Base-by-base conservation (phyloP, 768 basidiomycete genomes). In the Mycena chlorophos region DNA sequence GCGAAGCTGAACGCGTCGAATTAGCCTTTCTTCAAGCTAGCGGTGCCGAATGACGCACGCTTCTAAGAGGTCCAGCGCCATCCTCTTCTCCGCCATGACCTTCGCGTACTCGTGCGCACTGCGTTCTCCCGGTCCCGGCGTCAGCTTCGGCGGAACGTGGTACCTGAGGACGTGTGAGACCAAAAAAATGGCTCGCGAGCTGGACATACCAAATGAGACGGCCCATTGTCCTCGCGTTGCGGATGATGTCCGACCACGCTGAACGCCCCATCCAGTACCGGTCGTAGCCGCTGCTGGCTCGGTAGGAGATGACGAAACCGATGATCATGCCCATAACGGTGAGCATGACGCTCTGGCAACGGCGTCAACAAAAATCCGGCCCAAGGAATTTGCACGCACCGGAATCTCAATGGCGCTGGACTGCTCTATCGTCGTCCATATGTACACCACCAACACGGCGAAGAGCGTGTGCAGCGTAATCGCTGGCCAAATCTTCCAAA, bases 401-500 rank as follows among this genome's bases (percentile, higher is more conserved):
- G 59, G 59, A 2, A 61, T 49, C 17, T 56, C 34, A 14, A 61
- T 14, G n/a, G 3, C 45, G n/a, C 30, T n/a, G n/a, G n/a, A 14
- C n/a, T 42, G 22, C n/a, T 39, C 47, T 3, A 52, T 61, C 29
- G 26, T 39, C 3, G 16, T 2, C 5, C 31, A 54, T n/a, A 17
- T n/a, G 31, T 30, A 53, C 8, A 59, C 34, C 25, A 49, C 13
- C 2, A 13, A 6, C 14, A 31, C 75, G 5, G 84, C 83, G 58
- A 85, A 84, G 3, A 73, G 47, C 2, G 84, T 84, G 64, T 86
- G 81, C 29, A 86, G 66, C 20, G 84, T 57, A 1, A 86, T 83
- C 0, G 84, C 84, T 1, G 84, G 84, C 85, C 85, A 87, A 57
- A 86, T 85, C 42, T 79, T 75, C 79, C 82, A 85, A 19, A 86